Percentiles rank a stretch among this genome's conserved stretches.
Evolutionary conservation across 345 rosid species (phyloP).

Genomic region (Eucalyptus shirleyi): DNA sequence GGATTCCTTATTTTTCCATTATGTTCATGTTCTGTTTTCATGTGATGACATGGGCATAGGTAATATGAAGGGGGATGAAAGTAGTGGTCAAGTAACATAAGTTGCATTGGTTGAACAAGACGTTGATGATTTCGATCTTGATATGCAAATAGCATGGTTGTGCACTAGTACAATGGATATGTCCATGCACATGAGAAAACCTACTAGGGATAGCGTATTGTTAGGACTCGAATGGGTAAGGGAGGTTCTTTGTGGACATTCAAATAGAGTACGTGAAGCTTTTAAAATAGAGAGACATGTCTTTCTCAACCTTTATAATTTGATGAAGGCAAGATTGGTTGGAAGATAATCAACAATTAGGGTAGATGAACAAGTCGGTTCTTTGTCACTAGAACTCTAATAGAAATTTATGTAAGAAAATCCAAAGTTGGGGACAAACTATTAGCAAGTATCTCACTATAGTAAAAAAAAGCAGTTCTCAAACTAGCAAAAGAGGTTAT

Average conservation of each 20-base stretch:
- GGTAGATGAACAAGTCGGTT: neutral
- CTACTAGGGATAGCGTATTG: accelerated
- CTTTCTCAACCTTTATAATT: no score
- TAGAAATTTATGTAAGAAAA: neutral
- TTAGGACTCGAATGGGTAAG: accelerated
- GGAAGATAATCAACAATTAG: no score
- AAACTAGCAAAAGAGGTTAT: neutral
- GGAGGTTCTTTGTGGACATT: neutral
- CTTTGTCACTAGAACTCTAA: neutral
- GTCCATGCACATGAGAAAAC: neutral
- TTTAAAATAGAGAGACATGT: no score
- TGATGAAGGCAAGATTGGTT: neutral
- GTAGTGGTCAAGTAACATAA: neutral
- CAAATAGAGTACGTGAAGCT: neutral
- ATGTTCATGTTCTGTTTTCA: no score
- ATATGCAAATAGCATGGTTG: no score
- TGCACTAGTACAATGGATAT: neutral
- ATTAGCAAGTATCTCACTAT: neutral
- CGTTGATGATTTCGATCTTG: neutral
- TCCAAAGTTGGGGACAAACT: neutral
- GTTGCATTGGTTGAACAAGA: neutral
- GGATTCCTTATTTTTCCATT: neutral
- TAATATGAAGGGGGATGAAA: neutral
- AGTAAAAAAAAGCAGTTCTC: no score
- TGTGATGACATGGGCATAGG: neutral